Percentiles rank a stretch among this genome's conserved stretches.
Conservation (phyloP, 306 rosid species). For the Acmispon strigosus region DNA sequence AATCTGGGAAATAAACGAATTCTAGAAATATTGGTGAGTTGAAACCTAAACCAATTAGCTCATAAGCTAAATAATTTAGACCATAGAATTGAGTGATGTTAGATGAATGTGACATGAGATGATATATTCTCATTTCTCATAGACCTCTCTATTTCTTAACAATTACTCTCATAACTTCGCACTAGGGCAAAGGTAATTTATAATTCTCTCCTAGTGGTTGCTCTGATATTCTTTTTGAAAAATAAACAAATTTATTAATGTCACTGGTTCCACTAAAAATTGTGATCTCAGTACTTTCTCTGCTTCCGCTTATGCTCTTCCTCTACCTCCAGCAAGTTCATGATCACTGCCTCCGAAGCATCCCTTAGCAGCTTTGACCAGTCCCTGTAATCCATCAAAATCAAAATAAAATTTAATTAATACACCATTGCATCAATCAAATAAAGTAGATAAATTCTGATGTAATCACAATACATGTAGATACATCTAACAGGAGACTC, state of each 20-base stretch:
- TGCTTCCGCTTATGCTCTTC: conserved; percentile 20
- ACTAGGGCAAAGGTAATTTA: too few species aligned
- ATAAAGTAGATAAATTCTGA: neutral
- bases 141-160: neutral
- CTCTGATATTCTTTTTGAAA: neutral
- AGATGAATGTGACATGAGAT: neutral
- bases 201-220: neutral
- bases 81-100: conserved; percentile 10
- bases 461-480: too few species aligned
- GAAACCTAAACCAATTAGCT: conserved; percentile 1
- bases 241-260: neutral
- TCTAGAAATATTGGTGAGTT: neutral
- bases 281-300: neutral
- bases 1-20: neutral
- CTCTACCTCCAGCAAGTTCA: conserved; percentile 34
- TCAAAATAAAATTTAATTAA: neutral
- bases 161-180: too few species aligned
- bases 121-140: too few species aligned
- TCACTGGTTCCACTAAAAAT: neutral
- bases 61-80: neutral
- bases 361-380: conserved; percentile 31
- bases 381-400: conserved; percentile 26
- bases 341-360: conserved; percentile 40
- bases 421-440: neutral
- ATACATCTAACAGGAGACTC: too few species aligned